Evolutionary conservation across 345 rosid genomes (phyloP), one percentile per base, ranked within the genome.

Genomic region (Abelmoschus esculentus): DNA sequence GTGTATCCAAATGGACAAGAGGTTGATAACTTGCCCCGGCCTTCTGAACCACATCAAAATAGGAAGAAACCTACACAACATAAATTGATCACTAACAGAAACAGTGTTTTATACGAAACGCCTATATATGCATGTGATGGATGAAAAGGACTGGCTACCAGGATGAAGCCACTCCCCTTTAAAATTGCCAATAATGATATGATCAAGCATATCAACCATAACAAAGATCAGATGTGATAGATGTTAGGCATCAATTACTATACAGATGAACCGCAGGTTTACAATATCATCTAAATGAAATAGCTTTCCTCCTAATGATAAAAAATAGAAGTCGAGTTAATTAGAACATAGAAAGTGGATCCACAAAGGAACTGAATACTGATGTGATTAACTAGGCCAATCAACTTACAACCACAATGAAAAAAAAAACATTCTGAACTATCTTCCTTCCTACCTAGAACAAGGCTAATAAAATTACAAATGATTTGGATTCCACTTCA

Each of bases 1-100:
- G 44, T 38, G 56, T 61, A 18, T 75, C 73, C 61, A 55, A 67
- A 2, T 65, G 64, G 67, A 65, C 73, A 67, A 62, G 73, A 36
- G 67, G 78, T 58, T 64, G 81, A 60, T 63, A 65, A 26, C 71
- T 73, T 50, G 66, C 72, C 72, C 60, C 60, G 3, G 50, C 72
- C 63, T 62, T 80, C 81, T 81, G 79, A 47, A 40, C 78, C 59
- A 63, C 69, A 75, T 70, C 36, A 28, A 40, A 52, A 62, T 66
- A 66, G 62, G 73, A 22, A 40, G 62, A 72, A 62, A 73, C 58
- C 69, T 70, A 57, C 53, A 19, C 10, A 67, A 67, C 28, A 61
- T 29, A 73, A 67, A 66, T 18, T 46, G 15, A 40, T 14, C 11
- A 31, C 50, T 38, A 17, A 46, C 12, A 7, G 42, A 32, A 72